Evolutionary conservation across 345 rosid species (phyloP), one percentile per base, ranked within the genome.

Genomic region (Linum usitatissimum): DNA sequence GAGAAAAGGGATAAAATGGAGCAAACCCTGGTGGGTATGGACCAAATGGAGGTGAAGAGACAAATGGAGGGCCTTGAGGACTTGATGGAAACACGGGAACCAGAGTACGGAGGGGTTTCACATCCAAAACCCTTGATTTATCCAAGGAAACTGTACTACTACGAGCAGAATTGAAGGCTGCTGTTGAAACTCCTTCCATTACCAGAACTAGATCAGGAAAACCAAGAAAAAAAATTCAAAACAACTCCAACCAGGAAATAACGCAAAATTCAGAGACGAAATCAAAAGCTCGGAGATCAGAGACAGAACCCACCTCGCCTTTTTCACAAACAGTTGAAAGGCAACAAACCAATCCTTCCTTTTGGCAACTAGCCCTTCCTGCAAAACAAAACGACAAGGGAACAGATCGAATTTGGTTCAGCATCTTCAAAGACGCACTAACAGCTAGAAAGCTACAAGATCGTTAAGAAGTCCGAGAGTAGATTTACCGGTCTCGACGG

Each of bases 61-160:
- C 77, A 65, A 79, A 77, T 0, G 84, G 79, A 4, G 81, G 81
- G 58, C 71, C 81, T 65, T 84, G 79, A 3, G 75, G 63, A 4
- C 61, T 63, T 0, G 75, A 65, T 0, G 89, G 84, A 45, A 86
- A 89, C 34, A 80, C 62, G 3, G 96, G 97, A 40, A 51, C 76
- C 67, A 91, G 74, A 73, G 73, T 68, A n/a, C 94, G 87, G 36
- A 91, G 65, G 2, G 97, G 97, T 72, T 79, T 83, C 39, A 88
- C 83, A 73, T 91, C 96, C 68, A 83, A 73, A 49, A 91, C 96
- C 68, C 77, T 77, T 0, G 84, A 74, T 68, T 83, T 91, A 66
- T 88, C 90, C 53, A 59, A 55, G 57, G 63, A 64, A 66, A 56
- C 39, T n/a, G 76, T n/a, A 53, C 10, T 6, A 12, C 71, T 23